Evolutionary conservation across 805 yeast species (phyloP).

Genomic region (Kuraishia borneana): DNA sequence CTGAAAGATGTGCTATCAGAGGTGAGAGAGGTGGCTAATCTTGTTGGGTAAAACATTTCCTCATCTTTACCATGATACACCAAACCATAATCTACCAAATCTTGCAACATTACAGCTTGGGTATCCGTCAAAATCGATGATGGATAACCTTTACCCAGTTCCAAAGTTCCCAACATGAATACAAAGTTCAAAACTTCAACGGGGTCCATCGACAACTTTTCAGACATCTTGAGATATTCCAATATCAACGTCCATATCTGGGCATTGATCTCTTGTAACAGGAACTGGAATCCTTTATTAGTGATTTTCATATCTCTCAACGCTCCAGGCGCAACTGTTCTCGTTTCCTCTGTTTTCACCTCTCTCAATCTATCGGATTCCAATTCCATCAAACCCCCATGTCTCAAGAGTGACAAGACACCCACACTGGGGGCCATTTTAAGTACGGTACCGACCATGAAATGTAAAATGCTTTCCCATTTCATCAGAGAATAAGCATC

Average conservation of each 20-base stretch:
- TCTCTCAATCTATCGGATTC: constrained; percentile 6
- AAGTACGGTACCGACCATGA: constrained; percentile 90
- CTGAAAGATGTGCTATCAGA: constrained; percentile 68
- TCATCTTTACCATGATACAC: constrained; percentile 38
- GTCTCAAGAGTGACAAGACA: constrained; percentile 63
- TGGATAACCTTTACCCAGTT: constrained; percentile 80
- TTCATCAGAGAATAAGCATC: constrained; percentile 74
- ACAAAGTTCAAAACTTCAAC: constrained; percentile 92
- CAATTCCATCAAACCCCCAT: constrained; percentile 84
- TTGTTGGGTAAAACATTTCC: constrained; percentile 74
- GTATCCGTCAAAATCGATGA: constrained; percentile 63
- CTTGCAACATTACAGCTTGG: constrained; percentile 78
- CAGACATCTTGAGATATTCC: constrained; percentile 80
- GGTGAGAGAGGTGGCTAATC: constrained; percentile 81
- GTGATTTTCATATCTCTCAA: constrained; percentile 53
- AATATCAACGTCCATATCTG: constrained; percentile 89
- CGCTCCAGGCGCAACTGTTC: too few species aligned
- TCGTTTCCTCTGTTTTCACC: constrained; percentile 12
- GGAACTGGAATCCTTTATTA: constrained; percentile 85
- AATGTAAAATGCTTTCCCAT: constrained; percentile 94
- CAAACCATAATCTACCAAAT: constrained; percentile 83
- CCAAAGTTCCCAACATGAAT: constrained; percentile 86
- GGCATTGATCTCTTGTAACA: constrained; percentile 84
- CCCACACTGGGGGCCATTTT: constrained; percentile 66
- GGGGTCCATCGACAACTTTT: constrained; percentile 81